phyloP scores from a whole-genome alignment of 1,284 basidiomycete genomes.

The Hortiboletus rubellus region DNA sequence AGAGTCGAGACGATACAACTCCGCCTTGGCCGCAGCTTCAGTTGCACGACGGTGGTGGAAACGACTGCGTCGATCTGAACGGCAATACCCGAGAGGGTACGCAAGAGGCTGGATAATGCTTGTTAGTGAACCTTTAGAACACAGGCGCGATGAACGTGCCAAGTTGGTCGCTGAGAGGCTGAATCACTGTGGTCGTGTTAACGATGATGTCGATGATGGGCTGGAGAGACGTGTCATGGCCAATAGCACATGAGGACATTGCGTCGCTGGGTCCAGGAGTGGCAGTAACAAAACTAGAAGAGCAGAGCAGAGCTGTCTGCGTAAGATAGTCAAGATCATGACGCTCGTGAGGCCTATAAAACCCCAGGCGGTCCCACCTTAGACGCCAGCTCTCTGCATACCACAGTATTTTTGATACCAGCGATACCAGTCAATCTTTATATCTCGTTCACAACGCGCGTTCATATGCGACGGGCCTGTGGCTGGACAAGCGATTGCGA shows the following conservation, averaged over 20 bases:
- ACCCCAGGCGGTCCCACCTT: too few species aligned
- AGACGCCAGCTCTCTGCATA: too few species aligned
- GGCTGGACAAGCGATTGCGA: too few species aligned
- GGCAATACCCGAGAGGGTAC: not conserved
- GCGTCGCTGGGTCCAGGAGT: not conserved
- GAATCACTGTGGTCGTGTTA: not conserved
- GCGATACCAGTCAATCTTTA: too few species aligned
- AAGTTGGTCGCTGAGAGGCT: not conserved
- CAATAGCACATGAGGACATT: not conserved
- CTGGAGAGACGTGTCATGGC: not conserved
- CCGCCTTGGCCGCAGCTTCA: not conserved
- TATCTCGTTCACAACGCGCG: too few species aligned
- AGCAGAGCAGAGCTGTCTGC: too few species aligned
- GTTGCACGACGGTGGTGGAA: not conserved
- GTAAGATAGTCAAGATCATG: too few species aligned
- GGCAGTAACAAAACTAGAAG: constrained; percentile 18
- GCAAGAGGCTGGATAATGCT: not conserved
- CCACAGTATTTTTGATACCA: too few species aligned
- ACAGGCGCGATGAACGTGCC: not conserved
- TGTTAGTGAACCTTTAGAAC: not conserved
- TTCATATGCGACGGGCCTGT: too few species aligned
- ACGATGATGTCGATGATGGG: not conserved
- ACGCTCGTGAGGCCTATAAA: too few species aligned
- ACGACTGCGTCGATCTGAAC: not conserved
- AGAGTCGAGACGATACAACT: not conserved